Evolutionary conservation across 2,329 filamentous ascomycete species (phyloP).

Genomic region (Phaeomoniella chlamydospora): DNA sequence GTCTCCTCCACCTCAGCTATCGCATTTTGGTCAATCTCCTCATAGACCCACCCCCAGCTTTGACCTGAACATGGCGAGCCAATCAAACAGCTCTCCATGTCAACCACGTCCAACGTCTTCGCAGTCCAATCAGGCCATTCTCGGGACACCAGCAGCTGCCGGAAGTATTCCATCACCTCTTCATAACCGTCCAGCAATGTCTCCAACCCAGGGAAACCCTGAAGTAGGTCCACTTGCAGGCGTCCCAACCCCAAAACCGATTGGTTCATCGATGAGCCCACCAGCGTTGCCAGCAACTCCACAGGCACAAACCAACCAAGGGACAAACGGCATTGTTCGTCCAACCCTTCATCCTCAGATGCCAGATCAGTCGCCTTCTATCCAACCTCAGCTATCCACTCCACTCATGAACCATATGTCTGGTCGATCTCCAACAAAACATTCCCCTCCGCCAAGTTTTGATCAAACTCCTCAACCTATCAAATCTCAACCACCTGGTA

Average conservation of each 20-base stretch:
- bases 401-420: slow-evolving; percentile 13
- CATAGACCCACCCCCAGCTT: slow-evolving; percentile 12
- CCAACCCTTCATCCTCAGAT: slow-evolving; percentile 18
- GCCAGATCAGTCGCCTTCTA: slow-evolving; percentile 16
- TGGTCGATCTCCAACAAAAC: slow-evolving; percentile 30
- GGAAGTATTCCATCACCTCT: slow-evolving; percentile 20
- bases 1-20: slow-evolving; percentile 17
- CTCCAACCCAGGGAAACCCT: slow-evolving; percentile 33
- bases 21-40: slow-evolving; percentile 15
- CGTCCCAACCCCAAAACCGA: slow-evolving; percentile 15
- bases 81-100: slow-evolving; percentile 7
- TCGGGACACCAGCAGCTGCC: slow-evolving; percentile 12
- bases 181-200: slow-evolving; percentile 30
- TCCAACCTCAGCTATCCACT: slow-evolving; percentile 4
- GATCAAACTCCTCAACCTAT: slow-evolving; percentile 12
- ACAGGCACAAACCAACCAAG: background rate
- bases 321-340: background rate
- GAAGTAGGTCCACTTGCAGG: slow-evolving; percentile 30
- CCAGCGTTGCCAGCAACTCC: background rate
- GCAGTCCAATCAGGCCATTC: slow-evolving; percentile 17
- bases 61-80: slow-evolving; percentile 4
- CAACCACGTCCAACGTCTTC: slow-evolving; percentile 25
- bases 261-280: background rate
- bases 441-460: slow-evolving; percentile 19
- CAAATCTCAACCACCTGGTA: slow-evolving; percentile 3